Evolutionary conservation across 176 grass and related monocot genomes (phyloP).

Genomic region (Paspalum notatum): DNA sequence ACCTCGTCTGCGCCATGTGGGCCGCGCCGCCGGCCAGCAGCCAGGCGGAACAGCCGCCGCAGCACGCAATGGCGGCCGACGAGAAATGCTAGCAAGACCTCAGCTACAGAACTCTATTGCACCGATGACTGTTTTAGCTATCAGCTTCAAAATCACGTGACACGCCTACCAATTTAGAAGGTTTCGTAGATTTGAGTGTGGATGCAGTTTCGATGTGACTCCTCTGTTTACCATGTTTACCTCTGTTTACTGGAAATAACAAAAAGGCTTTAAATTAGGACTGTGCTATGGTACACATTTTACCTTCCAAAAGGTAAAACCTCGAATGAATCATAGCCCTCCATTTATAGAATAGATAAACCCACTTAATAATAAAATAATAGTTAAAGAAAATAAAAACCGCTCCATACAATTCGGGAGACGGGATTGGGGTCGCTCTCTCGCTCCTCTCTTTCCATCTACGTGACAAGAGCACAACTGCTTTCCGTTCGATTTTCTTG

Average conservation of each 20-base stretch:
- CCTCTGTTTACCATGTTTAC: neutral
- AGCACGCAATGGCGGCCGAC: neutral
- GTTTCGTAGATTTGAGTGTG: constrained; percentile 20
- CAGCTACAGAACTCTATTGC: neutral
- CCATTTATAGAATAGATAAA: too few relatives aligned
- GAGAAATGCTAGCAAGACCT: constrained; percentile 40
- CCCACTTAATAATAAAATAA: too few relatives aligned
- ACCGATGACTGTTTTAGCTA: neutral
- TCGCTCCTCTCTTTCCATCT: too few relatives aligned
- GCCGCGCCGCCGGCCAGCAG: neutral
- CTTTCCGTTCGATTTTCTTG: too few relatives aligned
- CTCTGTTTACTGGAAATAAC: neutral
- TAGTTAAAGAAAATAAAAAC: too few relatives aligned
- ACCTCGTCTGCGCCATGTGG: constrained; percentile 56
- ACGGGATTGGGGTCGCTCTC: too few relatives aligned
- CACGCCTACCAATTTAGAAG: neutral
- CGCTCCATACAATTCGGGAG: too few relatives aligned
- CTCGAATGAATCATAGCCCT: too few relatives aligned
- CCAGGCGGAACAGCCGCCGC: constrained; percentile 19
- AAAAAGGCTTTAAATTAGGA: neutral
- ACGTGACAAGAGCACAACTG: too few relatives aligned
- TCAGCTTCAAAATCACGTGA: neutral
- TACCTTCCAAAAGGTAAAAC: too few relatives aligned
- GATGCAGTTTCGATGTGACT: constrained; percentile 9
- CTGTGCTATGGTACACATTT: too few relatives aligned